Percentiles rank a stretch among this genome's conserved stretches.
phyloP scores from a whole-genome alignment of 2,329 filamentous ascomycete species.

The Fusarium siculi region DNA sequence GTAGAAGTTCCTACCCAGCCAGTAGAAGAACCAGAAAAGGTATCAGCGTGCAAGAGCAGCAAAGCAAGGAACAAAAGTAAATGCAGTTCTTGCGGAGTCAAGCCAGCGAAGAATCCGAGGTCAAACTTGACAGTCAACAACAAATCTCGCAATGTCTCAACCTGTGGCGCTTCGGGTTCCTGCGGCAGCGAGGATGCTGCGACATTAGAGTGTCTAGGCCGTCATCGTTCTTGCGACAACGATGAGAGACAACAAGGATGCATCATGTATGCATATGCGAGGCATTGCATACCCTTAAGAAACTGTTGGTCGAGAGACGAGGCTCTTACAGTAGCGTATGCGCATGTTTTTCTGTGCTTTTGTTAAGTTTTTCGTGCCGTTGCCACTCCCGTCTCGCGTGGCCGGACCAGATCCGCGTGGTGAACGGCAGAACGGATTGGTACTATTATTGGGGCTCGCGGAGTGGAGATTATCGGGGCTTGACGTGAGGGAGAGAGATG shows the following conservation, averaged over 20 bases:
- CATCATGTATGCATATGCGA: constrained; percentile 18
- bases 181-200: constrained; percentile 29
- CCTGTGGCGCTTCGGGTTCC: constrained; percentile 34
- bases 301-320: constrained; percentile 14
- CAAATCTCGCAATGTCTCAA: not conserved
- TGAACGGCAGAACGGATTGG: constrained; percentile 17
- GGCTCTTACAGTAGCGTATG: constrained; percentile 17
- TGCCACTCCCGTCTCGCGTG: constrained; percentile 31
- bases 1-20: not conserved
- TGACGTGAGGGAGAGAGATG: constrained; percentile 29
- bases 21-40: not conserved
- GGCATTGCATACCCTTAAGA: constrained; percentile 7
- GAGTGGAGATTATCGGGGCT: constrained; percentile 28
- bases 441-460: not conserved
- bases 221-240: constrained; percentile 16
- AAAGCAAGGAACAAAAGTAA: not conserved
- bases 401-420: constrained; percentile 23
- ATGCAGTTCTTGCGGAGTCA: not conserved
- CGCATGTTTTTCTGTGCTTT: constrained; percentile 20
- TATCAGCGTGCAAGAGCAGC: not conserved
- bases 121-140: not conserved
- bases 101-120: not conserved
- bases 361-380: not conserved
- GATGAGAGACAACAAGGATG: constrained; percentile 21
- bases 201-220: constrained; percentile 10